Evolutionary conservation across 345 rosid genomes (phyloP), one percentile per base, ranked within the genome.

Genomic region (Mercurialis annua): DNA sequence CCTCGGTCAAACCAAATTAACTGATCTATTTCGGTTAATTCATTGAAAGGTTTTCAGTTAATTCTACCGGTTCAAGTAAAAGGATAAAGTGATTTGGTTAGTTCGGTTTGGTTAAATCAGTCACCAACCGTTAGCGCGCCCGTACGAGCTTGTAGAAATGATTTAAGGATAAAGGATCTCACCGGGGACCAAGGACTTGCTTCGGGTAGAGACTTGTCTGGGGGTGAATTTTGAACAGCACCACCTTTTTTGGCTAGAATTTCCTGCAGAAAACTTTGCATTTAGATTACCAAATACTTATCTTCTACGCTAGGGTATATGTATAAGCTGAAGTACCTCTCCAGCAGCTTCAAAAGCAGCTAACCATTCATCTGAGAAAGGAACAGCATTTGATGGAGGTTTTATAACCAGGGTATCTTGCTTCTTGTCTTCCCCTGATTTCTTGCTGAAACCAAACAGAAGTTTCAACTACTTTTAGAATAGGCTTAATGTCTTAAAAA

Each of bases 101-200:
- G n/a, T n/a, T n/a, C n/a, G n/a, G n/a, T n/a, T n/a, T n/a, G n/a
- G n/a, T n/a, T n/a, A n/a, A n/a, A n/a, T n/a, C n/a, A n/a, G n/a
- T n/a, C n/a, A n/a, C n/a, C n/a, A n/a, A n/a, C n/a, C n/a, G n/a
- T n/a, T n/a, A n/a, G n/a, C n/a, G n/a, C n/a, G n/a, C n/a, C n/a
- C n/a, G n/a, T n/a, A n/a, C n/a, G n/a, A n/a, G n/a, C n/a, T n/a
- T n/a, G n/a, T n/a, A n/a, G n/a, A n/a, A n/a, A n/a, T n/a, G n/a
- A n/a, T n/a, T 57, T 47, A 21, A 34, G 55, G 11, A 47, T 44
- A 8, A 40, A 75, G 47, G 64, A 58, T 14, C 75, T 61, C 85
- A 91, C 96, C 87, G 95, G 99, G 62, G 97, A 94, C 96, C 95
- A 94, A 20, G 96, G 97, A 83, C 96, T 73, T 26, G 88, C 96